Percentiles rank a stretch among this genome's conserved stretches.
Evolutionary conservation across 805 yeast species (phyloP).

Genomic region (Ogataea ganodermae): DNA sequence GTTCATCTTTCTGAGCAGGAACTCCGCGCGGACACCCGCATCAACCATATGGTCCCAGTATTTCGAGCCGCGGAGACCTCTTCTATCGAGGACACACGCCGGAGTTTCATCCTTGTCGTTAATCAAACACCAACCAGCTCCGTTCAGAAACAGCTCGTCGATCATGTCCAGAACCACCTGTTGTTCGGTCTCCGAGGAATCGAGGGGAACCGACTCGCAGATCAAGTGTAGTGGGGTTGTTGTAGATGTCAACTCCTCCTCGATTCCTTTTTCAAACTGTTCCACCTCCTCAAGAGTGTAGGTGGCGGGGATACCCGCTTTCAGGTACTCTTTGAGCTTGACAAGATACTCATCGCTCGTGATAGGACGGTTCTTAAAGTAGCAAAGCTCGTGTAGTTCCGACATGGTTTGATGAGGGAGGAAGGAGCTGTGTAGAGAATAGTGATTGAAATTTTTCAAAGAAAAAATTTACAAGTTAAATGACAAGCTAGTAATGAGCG

Average conservation of each 20-base stretch:
- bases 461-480: no score
- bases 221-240: slow-evolving; percentile 82
- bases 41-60: slow-evolving; percentile 59
- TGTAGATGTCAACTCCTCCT: slow-evolving; percentile 45
- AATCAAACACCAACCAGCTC: slow-evolving; percentile 89
- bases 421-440: background rate
- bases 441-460: background rate
- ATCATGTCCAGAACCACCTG: slow-evolving; percentile 55
- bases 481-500: background rate
- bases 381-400: slow-evolving; percentile 69
- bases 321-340: slow-evolving; percentile 48
- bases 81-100: slow-evolving; percentile 71
- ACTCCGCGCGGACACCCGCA: slow-evolving; percentile 91
- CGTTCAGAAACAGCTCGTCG: slow-evolving; percentile 69
- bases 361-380: slow-evolving; percentile 53
- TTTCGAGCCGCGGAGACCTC: slow-evolving; percentile 42
- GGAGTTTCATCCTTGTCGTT: slow-evolving; percentile 77
- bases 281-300: slow-evolving; percentile 78
- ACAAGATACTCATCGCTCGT: slow-evolving; percentile 42
- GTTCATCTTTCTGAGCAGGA: slow-evolving; percentile 69
- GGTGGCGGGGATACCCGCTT: slow-evolving; percentile 77
- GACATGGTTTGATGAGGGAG: slow-evolving; percentile 48
- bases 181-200: slow-evolving; percentile 44
- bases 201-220: slow-evolving; percentile 50
- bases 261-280: slow-evolving; percentile 49